Percentiles rank a stretch among this genome's conserved stretches.
Conservation (phyloP, 1,284 basidiomycete species). For the Irpex rosettiformis region DNA sequence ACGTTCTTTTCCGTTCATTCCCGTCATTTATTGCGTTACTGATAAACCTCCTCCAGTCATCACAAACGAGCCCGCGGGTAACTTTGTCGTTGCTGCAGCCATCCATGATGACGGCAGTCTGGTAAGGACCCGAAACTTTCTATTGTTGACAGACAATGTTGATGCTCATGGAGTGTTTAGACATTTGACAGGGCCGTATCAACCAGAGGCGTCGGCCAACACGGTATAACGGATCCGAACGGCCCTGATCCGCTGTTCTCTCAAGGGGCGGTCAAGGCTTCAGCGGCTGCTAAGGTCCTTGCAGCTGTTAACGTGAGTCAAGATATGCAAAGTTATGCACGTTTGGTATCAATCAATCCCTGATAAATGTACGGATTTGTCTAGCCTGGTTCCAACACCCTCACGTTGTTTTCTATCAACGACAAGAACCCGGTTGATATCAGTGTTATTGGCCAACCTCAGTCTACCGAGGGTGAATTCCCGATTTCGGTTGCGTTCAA, state of each 20-base stretch:
- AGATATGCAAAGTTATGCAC: neutral
- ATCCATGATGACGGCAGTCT: slow-evolving; percentile 19
- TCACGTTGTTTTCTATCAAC: slow-evolving; percentile 44
- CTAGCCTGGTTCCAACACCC: slow-evolving; percentile 43
- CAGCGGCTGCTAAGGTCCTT: slow-evolving; percentile 35
- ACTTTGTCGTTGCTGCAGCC: slow-evolving; percentile 20
- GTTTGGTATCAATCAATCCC: no score
- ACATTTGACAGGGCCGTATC: slow-evolving; percentile 24
- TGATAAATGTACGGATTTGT: neutral
- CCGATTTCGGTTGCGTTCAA: slow-evolving; percentile 45
- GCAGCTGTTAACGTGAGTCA: slow-evolving; percentile 41
- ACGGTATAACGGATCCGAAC: slow-evolving; percentile 30
- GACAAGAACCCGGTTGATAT: slow-evolving; percentile 38
- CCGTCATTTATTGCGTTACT: neutral
- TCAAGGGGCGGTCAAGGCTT: slow-evolving; percentile 43
- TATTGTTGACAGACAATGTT: slow-evolving; percentile 1
- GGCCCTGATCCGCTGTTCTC: slow-evolving; percentile 46
- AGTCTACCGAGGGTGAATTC: slow-evolving; percentile 44
- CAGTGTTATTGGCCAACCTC: slow-evolving; percentile 38
- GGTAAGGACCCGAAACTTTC: slow-evolving; percentile 5
- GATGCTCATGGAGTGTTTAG: slow-evolving; percentile 6
- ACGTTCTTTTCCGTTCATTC: neutral
- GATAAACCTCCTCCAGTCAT: slow-evolving; percentile 14
- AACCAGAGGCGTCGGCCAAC: slow-evolving; percentile 38
- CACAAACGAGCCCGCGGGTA: slow-evolving; percentile 22